Evolutionary conservation across 1,284 basidiomycete species (phyloP).

Genomic region (Tranzscheliella williamsii): DNA sequence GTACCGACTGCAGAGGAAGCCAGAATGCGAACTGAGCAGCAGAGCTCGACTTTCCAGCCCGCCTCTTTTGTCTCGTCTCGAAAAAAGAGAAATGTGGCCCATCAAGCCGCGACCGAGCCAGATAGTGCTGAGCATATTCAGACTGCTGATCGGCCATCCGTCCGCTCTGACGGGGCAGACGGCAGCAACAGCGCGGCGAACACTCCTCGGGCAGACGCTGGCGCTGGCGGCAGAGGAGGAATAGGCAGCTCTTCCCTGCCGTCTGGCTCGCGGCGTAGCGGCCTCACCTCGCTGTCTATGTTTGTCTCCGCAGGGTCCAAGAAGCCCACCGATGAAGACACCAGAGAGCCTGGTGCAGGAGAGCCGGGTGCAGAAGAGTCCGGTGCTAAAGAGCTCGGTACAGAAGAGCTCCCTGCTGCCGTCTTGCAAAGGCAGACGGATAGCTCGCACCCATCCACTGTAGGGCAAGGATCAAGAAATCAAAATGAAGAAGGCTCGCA

Average conservation of each 20-base stretch:
- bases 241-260: neutral
- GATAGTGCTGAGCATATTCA: too few relatives aligned
- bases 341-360: neutral
- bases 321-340: constrained; percentile 3
- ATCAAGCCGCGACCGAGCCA: too few relatives aligned
- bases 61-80: constrained; percentile 1
- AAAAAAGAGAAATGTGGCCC: too few relatives aligned
- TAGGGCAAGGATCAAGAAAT: too few relatives aligned
- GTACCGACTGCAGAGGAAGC: neutral
- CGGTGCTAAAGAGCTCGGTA: too few relatives aligned
- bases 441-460: too few relatives aligned
- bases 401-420: neutral
- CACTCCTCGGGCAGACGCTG: neutral
- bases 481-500: neutral
- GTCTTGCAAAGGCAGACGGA: neutral
- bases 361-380: neutral
- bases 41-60: neutral
- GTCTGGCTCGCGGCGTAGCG: constrained; percentile 3
- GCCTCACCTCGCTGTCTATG: constrained; percentile 41
- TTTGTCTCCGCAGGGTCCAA: constrained; percentile 22
- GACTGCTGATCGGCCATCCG: too few relatives aligned
- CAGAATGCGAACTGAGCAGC: neutral
- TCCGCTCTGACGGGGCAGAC: too few relatives aligned
- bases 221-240: neutral
- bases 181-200: neutral